A percentile compares a stretch with the other conserved stretches of the same genome.
phyloP scores from a whole-genome alignment of 495 filamentous ascomycete species.

The Penicillium manginii region DNA sequence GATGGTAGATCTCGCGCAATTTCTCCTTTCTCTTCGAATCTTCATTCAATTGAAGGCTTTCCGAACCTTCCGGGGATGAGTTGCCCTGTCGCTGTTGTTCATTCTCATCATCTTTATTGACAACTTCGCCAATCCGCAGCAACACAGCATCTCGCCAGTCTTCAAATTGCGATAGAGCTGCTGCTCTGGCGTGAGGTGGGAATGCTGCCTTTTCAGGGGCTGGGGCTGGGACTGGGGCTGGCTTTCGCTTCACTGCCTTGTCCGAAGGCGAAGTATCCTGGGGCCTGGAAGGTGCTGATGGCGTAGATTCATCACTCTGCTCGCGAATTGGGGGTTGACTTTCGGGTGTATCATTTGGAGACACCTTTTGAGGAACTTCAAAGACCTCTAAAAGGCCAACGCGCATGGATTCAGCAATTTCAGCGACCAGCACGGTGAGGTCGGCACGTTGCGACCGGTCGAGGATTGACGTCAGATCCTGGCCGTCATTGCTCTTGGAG shows the following conservation, averaged over 20 bases:
- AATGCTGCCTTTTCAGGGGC: conserved; percentile 8
- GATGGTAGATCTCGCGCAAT: conserved; percentile 48
- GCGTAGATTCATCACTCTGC: conserved; percentile 15
- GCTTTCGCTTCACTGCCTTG: conserved; percentile 1
- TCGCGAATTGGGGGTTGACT: not conserved
- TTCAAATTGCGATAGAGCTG: conserved; percentile 59
- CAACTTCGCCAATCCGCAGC: conserved; percentile 64
- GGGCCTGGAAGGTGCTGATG: conserved; percentile 19
- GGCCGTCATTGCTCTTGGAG: conserved; percentile 32
- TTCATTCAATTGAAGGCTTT: conserved; percentile 31
- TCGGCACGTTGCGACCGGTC: conserved; percentile 54
- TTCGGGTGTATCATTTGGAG: conserved; percentile 9
- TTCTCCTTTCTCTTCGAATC: conserved; percentile 32
- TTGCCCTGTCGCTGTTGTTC: conserved; percentile 23
- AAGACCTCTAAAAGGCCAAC: conserved; percentile 44
- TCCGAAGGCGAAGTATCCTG: conserved; percentile 11
- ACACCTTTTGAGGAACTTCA: conserved; percentile 23
- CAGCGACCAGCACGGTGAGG: conserved; percentile 50
- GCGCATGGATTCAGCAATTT: conserved; percentile 50
- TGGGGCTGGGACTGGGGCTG: conserved; percentile 17
- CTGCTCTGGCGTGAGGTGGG: conserved; percentile 35
- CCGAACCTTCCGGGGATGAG: conserved; percentile 14
- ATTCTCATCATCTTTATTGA: conserved; percentile 59
- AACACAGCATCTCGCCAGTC: conserved; percentile 66
- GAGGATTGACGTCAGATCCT: conserved; percentile 54